A percentile compares a stretch with the other conserved stretches of the same genome.
phyloP scores from a whole-genome alignment of 192 early-diverging fungal genomes.

The Dissophora globulifera region DNA sequence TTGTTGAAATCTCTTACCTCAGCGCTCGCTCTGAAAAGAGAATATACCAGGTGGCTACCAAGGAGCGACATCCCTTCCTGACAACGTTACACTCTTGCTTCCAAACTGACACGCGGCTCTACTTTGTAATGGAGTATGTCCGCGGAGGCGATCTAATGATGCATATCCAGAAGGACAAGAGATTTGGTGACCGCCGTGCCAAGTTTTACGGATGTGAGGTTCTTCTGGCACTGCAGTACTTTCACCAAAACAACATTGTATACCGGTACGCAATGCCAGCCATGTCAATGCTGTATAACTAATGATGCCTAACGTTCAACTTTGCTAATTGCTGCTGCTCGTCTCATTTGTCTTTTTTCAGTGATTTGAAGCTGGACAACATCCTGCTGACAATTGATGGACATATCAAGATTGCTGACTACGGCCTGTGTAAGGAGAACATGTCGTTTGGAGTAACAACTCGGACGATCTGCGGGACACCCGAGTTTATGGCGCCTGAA shows the following conservation, averaged over 20 bases:
- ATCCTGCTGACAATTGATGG: constrained; percentile 93
- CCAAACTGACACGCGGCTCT: constrained; percentile 93
- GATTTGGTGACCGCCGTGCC: constrained; percentile 90
- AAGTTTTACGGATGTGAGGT: constrained; percentile 98
- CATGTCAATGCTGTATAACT: no score
- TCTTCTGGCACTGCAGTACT: constrained; percentile 92
- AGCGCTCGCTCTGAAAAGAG: constrained; percentile 94
- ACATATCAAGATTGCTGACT: constrained; percentile 98
- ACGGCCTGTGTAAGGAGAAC: constrained; percentile 97
- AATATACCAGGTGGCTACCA: constrained; percentile 91
- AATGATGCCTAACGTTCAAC: no score
- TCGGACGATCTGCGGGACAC: constrained; percentile 97
- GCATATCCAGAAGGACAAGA: constrained; percentile 93
- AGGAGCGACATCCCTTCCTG: constrained; percentile 93
- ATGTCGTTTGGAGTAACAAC: constrained; percentile 90
- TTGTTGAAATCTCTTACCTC: no score
- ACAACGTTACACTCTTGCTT: constrained; percentile 98
- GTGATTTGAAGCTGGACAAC: constrained; percentile 98
- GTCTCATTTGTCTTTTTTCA: no score
- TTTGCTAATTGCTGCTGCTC: no score
- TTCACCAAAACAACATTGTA: constrained; percentile 91
- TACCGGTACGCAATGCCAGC: constrained; percentile 68
- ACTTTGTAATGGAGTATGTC: constrained; percentile 99
- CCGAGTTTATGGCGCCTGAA: constrained; percentile 99
- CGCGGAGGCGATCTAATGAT: constrained; percentile 98